Evolutionary conservation across 2,329 filamentous ascomycete species (phyloP), one percentile per base, ranked within the genome.

Genomic region (Clonostachys chloroleuca): DNA sequence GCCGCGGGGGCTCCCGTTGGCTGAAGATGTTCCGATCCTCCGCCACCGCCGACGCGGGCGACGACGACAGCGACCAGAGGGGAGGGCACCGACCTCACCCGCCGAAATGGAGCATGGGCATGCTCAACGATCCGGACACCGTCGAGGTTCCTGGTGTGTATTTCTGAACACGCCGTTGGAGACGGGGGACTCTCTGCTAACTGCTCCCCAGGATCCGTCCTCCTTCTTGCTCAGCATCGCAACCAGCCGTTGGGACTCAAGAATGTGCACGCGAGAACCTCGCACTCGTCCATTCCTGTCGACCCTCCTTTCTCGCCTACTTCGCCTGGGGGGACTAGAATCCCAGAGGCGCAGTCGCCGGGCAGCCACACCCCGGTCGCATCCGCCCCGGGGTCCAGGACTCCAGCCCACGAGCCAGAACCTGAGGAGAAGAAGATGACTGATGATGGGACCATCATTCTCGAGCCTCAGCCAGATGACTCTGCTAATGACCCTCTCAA

Each of bases 401-500:
- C 24, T 30, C 41, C 41, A 42, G 17, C n/a, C n/a, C 42, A 34
- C 3, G 44, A 34, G 17, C 50, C 51, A 7, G 53, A 53, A 16
- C 53, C 63, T 43, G 64, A 64, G 14, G 72, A 71, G 42, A 81
- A 83, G 68, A 96, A 96, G 72, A 86, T 76, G 54, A 96, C 91
- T 3, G 68, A 77, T 35, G 87, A 96, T 62, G 91, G 91, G 14
- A 79, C 81, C 51, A 90, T 96, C 57, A 90, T 97, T 47, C 72
- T 97, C 13, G 87, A 95, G 0, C 92, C 92, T 0, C 92, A 97
- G 62, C 92, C 92, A 0, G 91, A 96, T 50, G 91, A 96, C 45
- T 91, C 89, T 0, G 73, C 78, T 45, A 96, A 97, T 54, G 92
- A 97, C 58, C 92, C 92, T 2, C 70, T 97, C 48, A 97, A 97